Percentiles rank a stretch among this genome's conserved stretches.
phyloP scores from a whole-genome alignment of 495 filamentous ascomycete species.

The Podospora pseudoanserina region DNA sequence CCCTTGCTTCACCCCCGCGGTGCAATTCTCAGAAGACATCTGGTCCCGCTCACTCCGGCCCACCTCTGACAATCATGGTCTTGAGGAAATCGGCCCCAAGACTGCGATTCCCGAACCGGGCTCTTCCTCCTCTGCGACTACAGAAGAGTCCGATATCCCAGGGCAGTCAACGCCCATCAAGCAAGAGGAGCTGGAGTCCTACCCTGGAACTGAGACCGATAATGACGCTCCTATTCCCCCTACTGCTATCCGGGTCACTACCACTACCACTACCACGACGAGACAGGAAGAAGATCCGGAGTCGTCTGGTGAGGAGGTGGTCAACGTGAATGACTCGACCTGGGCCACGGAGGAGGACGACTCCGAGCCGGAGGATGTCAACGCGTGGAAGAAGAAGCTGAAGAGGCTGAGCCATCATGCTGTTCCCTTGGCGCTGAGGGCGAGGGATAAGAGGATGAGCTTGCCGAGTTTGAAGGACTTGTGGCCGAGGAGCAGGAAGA shows the following conservation, averaged over 20 bases:
- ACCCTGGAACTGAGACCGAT: background rate
- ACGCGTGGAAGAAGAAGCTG: slow-evolving; percentile 1
- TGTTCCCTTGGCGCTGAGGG: background rate
- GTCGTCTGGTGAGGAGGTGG: background rate
- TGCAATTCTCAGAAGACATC: slow-evolving; percentile 20
- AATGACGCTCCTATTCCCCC: background rate
- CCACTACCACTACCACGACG: background rate
- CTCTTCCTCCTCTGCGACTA: background rate
- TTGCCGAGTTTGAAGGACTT: slow-evolving; percentile 26
- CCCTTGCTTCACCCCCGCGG: background rate
- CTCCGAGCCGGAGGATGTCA: background rate
- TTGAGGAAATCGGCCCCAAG: background rate
- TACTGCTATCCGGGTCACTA: background rate
- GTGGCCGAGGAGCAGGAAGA: slow-evolving; percentile 20
- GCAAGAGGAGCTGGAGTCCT: background rate
- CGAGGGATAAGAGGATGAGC: slow-evolving; percentile 31
- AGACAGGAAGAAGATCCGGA: background rate
- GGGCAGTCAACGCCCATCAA: background rate
- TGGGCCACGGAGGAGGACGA: slow-evolving; percentile 8
- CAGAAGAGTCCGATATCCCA: background rate
- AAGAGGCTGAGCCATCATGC: background rate
- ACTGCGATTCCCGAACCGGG: background rate
- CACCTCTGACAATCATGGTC: background rate
- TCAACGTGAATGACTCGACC: background rate
- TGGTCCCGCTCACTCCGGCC: slow-evolving; percentile 6